Evolutionary conservation across 371 early-diverging fungal species (phyloP).

Genomic region (Rhizopus stolonifer): DNA sequence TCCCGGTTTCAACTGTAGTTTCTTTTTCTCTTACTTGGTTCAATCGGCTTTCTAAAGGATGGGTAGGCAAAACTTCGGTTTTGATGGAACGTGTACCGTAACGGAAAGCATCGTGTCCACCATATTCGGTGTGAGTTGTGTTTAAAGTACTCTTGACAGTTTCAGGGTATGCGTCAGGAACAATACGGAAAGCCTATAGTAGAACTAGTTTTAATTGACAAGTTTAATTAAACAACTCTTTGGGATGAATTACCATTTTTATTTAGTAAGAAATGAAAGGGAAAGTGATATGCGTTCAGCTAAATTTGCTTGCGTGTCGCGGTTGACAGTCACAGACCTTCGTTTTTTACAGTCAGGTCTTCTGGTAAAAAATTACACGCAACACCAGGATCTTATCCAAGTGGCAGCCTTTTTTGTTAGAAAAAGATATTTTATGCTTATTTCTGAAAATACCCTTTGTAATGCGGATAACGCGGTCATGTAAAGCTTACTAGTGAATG

Average conservation of each 20-base stretch:
- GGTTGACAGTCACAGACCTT: neutral
- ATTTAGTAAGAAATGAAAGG: neutral
- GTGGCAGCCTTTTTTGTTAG: too few relatives aligned
- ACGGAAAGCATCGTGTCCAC: constrained; percentile 84
- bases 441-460: too few relatives aligned
- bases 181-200: constrained; percentile 42
- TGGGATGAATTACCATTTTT: too few relatives aligned
- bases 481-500: too few relatives aligned
- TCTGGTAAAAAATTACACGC: too few relatives aligned
- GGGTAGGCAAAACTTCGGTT: constrained; percentile 65
- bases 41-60: constrained; percentile 81
- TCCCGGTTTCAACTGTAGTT: neutral
- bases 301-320: constrained; percentile 2
- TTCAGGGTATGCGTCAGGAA: constrained; percentile 45
- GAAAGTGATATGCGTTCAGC: neutral
- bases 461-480: too few relatives aligned
- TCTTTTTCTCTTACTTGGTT: constrained; percentile 45
- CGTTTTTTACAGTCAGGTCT: too few relatives aligned
- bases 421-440: too few relatives aligned
- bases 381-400: too few relatives aligned
- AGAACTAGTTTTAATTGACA: neutral
- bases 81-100: constrained; percentile 77
- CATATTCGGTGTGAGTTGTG: constrained; percentile 66
- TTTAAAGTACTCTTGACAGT: constrained; percentile 46
- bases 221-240: too few relatives aligned